Evolutionary conservation across 257 asterid genomes (phyloP).

Genomic region (Salvia rosmarinus): DNA sequence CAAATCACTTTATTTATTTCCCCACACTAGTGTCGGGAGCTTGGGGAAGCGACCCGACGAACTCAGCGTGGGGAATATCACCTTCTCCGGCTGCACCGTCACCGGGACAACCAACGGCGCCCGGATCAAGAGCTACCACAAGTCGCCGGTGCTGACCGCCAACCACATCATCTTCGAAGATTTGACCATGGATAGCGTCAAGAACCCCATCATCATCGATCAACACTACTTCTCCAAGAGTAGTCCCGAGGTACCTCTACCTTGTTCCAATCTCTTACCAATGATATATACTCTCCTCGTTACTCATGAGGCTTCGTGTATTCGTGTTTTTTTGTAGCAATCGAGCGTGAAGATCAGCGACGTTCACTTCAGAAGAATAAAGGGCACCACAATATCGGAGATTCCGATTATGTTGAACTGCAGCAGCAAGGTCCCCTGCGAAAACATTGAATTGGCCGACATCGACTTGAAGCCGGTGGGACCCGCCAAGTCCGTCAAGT

Average conservation of each 20-base stretch:
- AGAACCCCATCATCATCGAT: constrained; percentile 74
- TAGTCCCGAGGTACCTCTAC: constrained; percentile 25
- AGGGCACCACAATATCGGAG: constrained; percentile 54
- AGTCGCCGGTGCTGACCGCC: constrained; percentile 46
- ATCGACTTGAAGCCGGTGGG: constrained; percentile 47
- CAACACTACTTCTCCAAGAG: constrained; percentile 64
- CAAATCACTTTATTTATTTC: too few relatives aligned
- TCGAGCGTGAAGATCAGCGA: constrained; percentile 62
- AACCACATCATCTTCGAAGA: constrained; percentile 48
- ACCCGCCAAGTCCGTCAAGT: neutral
- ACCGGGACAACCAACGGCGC: constrained; percentile 72
- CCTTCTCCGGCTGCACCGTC: constrained; percentile 55
- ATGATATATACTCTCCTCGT: too few relatives aligned
- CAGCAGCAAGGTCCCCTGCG: constrained; percentile 64
- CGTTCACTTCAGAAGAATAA: constrained; percentile 60
- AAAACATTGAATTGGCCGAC: constrained; percentile 50
- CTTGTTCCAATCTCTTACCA: too few relatives aligned
- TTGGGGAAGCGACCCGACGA: constrained; percentile 64
- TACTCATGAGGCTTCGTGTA: neutral
- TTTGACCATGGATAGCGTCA: constrained; percentile 47
- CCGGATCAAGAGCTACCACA: constrained; percentile 68
- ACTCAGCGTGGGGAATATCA: constrained; percentile 41
- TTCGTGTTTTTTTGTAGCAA: constrained; percentile 41
- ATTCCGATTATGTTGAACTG: constrained; percentile 50
- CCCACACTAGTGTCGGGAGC: constrained; percentile 62